Evolutionary conservation across 2,329 filamentous ascomycete species (phyloP), one percentile per base, ranked within the genome.

Genomic region (Monilinia fructicola): DNA sequence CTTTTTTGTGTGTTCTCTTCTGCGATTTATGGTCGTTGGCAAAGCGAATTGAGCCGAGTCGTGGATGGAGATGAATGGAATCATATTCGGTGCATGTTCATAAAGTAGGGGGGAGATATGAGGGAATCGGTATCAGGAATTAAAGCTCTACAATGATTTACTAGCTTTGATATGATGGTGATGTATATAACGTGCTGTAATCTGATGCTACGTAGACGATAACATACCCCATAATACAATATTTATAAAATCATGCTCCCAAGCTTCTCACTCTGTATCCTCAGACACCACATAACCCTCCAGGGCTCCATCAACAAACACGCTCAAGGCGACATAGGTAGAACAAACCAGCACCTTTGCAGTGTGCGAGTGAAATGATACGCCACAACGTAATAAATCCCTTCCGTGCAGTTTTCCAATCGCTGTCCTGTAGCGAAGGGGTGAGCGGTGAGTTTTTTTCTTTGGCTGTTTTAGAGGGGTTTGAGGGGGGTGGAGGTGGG

Each of bases 51-150:
- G 44, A 10, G 21, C 5, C 14, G 16, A 44, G n/a, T 46, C 44
- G 18, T 48, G 44, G 21, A 48, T 48, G 44, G 46, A 38, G 48
- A 18, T 26, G 26, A 60, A 60, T 50, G 44, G 44, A 38, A 61
- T 38, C 58, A 3, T 61, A 55, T 50, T 61, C 26, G 44, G 48
- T 56, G 52, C 61, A 56, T 64, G 50, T 64, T 54, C 12, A 46
- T 44, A 55, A 18, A n/a, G n/a, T n/a, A n/a, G 21, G 9, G 38
- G 21, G 12, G 52, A 23, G 52, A 48, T 23, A 56, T 50, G 44
- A 28, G 40, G 61, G n/a, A 38, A 26, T 64, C 61, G 52, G 61
- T 64, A 64, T 26, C 54, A 46, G 55, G 26, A 64, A 56, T 46
- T 21, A 12, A 64, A 48, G 48, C 56, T 42, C n/a, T 56, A 58